Percentiles rank a stretch among this genome's conserved stretches.
Conservation (phyloP, 2,329 filamentous ascomycete species). For the Verticillium dahliae region DNA sequence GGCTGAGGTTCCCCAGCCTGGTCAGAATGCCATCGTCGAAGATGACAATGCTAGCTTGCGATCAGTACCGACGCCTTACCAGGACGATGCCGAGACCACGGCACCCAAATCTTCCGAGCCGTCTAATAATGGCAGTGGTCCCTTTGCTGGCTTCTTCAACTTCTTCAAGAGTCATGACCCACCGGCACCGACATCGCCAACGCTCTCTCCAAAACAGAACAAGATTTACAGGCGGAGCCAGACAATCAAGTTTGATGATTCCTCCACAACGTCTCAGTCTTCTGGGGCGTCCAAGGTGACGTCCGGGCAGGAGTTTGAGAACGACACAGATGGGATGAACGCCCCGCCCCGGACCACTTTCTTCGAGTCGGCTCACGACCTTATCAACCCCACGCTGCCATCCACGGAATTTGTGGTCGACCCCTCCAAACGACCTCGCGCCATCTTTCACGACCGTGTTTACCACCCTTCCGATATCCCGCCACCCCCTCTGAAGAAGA, state of each 20-base stretch:
- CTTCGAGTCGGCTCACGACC: constrained; percentile 88
- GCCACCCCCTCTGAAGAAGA: constrained; percentile 61
- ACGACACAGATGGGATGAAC: constrained; percentile 40
- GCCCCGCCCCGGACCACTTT: constrained; percentile 87
- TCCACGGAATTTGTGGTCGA: constrained; percentile 76
- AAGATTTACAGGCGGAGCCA: constrained; percentile 75
- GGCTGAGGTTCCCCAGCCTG: constrained; percentile 64
- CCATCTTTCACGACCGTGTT: constrained; percentile 94
- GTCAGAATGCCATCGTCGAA: constrained; percentile 57
- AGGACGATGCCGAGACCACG: constrained; percentile 14
- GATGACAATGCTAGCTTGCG: constrained; percentile 57
- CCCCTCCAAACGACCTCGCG: constrained; percentile 71
- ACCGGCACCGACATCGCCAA: constrained; percentile 33
- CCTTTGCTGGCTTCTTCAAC: constrained; percentile 61
- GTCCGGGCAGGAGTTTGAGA: constrained; percentile 40
- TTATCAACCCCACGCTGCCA: constrained; percentile 85
- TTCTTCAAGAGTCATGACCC: constrained; percentile 59
- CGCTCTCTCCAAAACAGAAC: constrained; percentile 51
- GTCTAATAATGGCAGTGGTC: constrained; percentile 37
- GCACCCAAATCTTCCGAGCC: constrained; percentile 3
- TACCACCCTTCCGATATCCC: constrained; percentile 94
- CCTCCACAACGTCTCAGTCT: constrained; percentile 19
- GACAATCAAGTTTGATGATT: constrained; percentile 50
- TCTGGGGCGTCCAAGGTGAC: constrained; percentile 35
- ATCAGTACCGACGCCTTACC: constrained; percentile 30